Base-by-base conservation (phyloP, 2,329 filamentous ascomycete genomes). In the Blumeriella jaapii region DNA sequence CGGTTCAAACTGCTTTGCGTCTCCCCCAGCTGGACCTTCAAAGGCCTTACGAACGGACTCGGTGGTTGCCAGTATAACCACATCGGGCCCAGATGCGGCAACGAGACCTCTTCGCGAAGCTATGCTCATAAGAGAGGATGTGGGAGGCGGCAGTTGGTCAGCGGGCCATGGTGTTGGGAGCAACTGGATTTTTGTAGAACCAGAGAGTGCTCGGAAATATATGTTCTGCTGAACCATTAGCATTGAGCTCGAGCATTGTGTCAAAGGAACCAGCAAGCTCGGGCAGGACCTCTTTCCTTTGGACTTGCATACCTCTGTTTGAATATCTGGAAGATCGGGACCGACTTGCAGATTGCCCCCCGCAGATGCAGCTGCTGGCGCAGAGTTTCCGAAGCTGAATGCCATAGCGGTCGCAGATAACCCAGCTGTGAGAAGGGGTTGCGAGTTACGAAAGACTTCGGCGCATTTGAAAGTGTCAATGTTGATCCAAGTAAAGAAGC, bases 11-110 rank as follows among this genome's bases (percentile, higher is more conserved):
- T 67, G 55, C 43, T 80, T 75, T 36, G 80, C 63, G 42, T 78
- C 76, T 47, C 64, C 68, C 39, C 68, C 61, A 44, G 74, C 69
- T 22, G 67, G 62, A 9, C 66, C 59, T 38, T 71, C 67, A 53
- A 93, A 89, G 2, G 81, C 76, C 45, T 82, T 78, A 48, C 87
- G 75, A 29, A 94, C 71, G 3, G 76, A 69, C 36, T 87, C 76
- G 10, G 89, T 93, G 2, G 71, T 77, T 20, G 83, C 75, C 39
- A 98, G 60, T 40, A 83, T 66, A 28, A 98, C 68, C 31, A 70
- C 69, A 51, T 93, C 78, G 23, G 89, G 89, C 11, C 84, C 82
- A 32, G 83, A 91, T 31, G 87, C 91, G 18, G 89, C 89, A 36
- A 95, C 67, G 14, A 98, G 68, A 25, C 85, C 85, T 58, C 76